These are phyloP conservation scores for Candolleomyces aberdarensis DNA, from an alignment of 768 basidiomycete species.

Conservation along the genomic window DNA sequence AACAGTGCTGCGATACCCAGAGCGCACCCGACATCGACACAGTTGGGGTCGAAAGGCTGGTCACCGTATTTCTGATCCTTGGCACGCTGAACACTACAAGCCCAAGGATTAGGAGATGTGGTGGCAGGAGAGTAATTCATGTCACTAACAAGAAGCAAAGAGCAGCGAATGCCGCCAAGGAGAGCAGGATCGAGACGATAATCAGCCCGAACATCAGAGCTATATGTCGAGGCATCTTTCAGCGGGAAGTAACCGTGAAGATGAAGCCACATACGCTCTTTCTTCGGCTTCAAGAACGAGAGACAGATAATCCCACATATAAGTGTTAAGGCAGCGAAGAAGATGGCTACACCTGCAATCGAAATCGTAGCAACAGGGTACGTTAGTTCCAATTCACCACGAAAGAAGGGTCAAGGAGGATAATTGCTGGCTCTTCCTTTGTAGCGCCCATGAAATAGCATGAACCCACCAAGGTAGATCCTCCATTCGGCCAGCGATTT, in stretches of 20 bases:
- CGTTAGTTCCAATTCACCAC: no score
- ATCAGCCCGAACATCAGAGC: constrained; percentile 26
- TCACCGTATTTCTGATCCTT: constrained; percentile 20
- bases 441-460: neutral
- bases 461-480: constrained; percentile 1
- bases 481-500: constrained; percentile 6
- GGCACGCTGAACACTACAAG: constrained; percentile 20
- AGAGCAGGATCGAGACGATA: constrained; percentile 21
- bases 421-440: neutral
- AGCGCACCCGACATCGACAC: constrained; percentile 20
- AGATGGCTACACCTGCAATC: constrained; percentile 21
- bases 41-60: constrained; percentile 19
- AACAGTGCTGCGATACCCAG: constrained; percentile 24
- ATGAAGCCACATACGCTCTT: constrained; percentile 18
- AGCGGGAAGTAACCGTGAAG: neutral
- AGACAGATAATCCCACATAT: constrained; percentile 24
- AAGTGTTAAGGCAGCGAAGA: constrained; percentile 24
- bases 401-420: no score
- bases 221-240: constrained; percentile 4
- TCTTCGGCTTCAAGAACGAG: constrained; percentile 27
- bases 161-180: constrained; percentile 26
- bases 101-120: neutral
- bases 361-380: neutral
- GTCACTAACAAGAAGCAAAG: constrained; percentile 25
- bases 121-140: neutral